Conservation (phyloP, 306 rosid species). For the Pyrus betulifolia region DNA sequence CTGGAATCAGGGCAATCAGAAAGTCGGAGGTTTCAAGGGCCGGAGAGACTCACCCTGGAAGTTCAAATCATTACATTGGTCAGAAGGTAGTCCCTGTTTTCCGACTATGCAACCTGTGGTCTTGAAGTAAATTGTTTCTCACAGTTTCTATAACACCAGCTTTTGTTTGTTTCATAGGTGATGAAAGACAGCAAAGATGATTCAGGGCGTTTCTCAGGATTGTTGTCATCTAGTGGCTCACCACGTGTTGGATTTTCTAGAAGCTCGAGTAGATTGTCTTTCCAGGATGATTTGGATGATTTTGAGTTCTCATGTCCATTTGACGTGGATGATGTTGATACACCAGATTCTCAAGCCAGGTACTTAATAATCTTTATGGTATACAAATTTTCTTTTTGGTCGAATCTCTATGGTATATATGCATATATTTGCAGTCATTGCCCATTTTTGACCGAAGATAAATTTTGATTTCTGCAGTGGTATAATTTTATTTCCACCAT, state of each 20-base stretch:
- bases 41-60: conserved; percentile 39
- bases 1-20: conserved; percentile 63
- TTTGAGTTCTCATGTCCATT: conserved; percentile 70
- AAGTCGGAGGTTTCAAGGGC: conserved; percentile 54
- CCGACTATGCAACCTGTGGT: background rate
- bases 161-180: conserved; percentile 34
- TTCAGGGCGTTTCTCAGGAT: conserved; percentile 78
- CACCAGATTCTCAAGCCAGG: conserved; percentile 55
- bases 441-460: conserved; percentile 1
- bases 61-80: conserved; percentile 18
- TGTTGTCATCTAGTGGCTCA: conserved; percentile 79
- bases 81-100: conserved; percentile 52
- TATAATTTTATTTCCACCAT: background rate
- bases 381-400: background rate
- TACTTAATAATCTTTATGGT: conserved; percentile 20
- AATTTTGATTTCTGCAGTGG: background rate
- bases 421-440: background rate
- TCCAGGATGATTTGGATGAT: conserved; percentile 78
- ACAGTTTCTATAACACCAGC: conserved; percentile 18
- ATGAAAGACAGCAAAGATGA: conserved; percentile 70
- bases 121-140: conserved; percentile 14
- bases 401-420: background rate
- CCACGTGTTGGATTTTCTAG: conserved; percentile 76
- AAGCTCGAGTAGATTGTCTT: conserved; percentile 77
- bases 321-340: conserved; percentile 76